These are phyloP conservation scores for Tetrapyrgos nigripes DNA, from an alignment of 1,284 basidiomycete genomes.

Conservation along the genomic window DNA sequence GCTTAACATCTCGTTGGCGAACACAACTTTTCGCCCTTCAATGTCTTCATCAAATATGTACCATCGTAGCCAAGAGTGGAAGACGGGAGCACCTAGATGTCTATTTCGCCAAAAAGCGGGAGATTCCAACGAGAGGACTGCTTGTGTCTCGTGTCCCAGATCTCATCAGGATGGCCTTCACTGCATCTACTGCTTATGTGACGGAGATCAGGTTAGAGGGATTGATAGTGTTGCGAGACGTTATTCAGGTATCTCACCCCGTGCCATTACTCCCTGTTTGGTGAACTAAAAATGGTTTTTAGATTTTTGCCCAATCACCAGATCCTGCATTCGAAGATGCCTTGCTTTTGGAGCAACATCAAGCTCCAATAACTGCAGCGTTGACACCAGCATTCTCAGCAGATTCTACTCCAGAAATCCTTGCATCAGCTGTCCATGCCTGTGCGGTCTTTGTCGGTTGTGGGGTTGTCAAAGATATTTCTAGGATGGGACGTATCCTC, in stretches of 20 bases:
- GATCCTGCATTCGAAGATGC: conserved; percentile 95
- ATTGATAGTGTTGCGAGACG: conserved; percentile 87
- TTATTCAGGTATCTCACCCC: conserved; percentile 78
- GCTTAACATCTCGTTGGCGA: conserved; percentile 87
- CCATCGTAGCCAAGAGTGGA: conserved; percentile 75
- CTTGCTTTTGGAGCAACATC: conserved; percentile 95
- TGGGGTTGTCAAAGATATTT: conserved; percentile 92
- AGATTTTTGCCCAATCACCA: conserved; percentile 87
- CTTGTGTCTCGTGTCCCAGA: conserved; percentile 88
- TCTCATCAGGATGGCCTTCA: conserved; percentile 97
- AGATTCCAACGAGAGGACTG: conserved; percentile 56
- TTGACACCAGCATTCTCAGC: conserved; percentile 96
- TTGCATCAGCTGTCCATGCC: conserved; percentile 91
- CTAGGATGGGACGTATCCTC: conserved; percentile 92
- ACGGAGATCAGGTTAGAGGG: conserved; percentile 96
- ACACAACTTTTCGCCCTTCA: conserved; percentile 96
- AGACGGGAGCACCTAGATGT: conserved; percentile 85
- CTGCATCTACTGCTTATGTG: conserved; percentile 94
- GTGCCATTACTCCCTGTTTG: conserved; percentile 2
- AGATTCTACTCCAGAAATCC: conserved; percentile 95
- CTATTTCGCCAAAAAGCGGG: conserved; percentile 60
- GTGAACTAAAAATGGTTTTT: conserved; percentile 10
- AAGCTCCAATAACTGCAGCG: conserved; percentile 97
- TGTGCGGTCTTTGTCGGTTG: conserved; percentile 96
- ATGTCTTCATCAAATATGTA: conserved; percentile 92